Conservation (phyloP, 2,329 filamentous ascomycete genomes). For the Bipolaris victoriae region DNA sequence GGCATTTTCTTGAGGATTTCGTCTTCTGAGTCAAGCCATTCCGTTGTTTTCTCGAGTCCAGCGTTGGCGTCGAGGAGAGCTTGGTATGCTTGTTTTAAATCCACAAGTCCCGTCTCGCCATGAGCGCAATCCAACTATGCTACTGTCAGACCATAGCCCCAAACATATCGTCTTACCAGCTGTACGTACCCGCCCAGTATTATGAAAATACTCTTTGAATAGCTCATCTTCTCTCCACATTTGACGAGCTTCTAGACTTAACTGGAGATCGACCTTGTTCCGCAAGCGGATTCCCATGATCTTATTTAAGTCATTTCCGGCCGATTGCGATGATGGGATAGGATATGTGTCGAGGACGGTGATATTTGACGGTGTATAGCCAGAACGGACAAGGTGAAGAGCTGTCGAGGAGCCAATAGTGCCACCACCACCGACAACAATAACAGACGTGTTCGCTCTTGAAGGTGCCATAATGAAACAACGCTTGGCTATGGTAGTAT, state of each 20-base stretch:
- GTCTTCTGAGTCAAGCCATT: constrained; percentile 55
- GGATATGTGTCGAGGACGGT: constrained; percentile 57
- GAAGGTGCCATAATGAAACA: constrained; percentile 22
- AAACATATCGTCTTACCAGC: background rate
- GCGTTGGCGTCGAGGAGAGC: constrained; percentile 39
- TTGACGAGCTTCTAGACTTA: constrained; percentile 43
- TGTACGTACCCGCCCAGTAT: constrained; percentile 47
- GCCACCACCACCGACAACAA: constrained; percentile 59
- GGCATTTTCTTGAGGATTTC: constrained; percentile 53
- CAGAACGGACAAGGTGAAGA: constrained; percentile 57
- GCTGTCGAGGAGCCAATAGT: constrained; percentile 62
- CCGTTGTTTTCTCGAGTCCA: constrained; percentile 48
- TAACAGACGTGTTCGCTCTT: constrained; percentile 31
- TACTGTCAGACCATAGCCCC: background rate
- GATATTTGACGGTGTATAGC: constrained; percentile 55
- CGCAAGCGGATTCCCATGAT: constrained; percentile 51
- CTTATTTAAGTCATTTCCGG: constrained; percentile 60
- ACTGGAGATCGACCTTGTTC: constrained; percentile 49
- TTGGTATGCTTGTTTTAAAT: constrained; percentile 47
- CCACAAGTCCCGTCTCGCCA: constrained; percentile 49
- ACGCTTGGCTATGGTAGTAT: background rate
- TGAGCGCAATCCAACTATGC: constrained; percentile 39
- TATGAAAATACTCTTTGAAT: constrained; percentile 56
- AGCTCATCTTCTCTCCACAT: constrained; percentile 56
- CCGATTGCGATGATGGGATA: constrained; percentile 56